Base-by-base conservation (phyloP, 192 early-diverging fungal genomes). In the Dissophora ornata region DNA sequence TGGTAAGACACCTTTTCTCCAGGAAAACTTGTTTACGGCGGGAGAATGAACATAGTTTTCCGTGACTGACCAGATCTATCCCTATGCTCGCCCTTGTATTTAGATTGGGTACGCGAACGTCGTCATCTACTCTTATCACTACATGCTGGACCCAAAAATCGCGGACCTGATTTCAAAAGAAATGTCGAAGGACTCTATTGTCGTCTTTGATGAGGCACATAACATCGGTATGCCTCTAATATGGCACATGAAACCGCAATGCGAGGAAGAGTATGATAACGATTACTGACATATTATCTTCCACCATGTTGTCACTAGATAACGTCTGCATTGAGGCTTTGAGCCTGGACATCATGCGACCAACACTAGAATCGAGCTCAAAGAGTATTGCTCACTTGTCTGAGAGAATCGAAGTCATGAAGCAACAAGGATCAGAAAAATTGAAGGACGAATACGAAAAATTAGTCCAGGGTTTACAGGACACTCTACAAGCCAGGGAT, bases 171-270 rank as follows among this genome's bases (percentile, higher is more conserved):
- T 99, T 30, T 98, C 96, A 5, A 95, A 92, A 80, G 97, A 98
- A 71, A 65, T 99, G 51, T 91, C 93, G 33, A 94, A 92, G 78
- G 94, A 98, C 49, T 90, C 91, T 36, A 98, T 99, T 51, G 92
- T 99, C n/a, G 92, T 99, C 0, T 99, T 99, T 84, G 98, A 99
- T 82, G 98, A 99, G 77, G 98, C 98, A 1, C 97, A 99, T 84
- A 98, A 99, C 71, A 98, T 99, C 61, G 97, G 93, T 94, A 80
- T 15, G 40, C 9, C 7, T 34, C n/a, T 84, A 97, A 99, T 82
- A 97, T 98, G 77, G 98, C 98, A 1, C 97, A 99, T 84, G 98
- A 99, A 71, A 98, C 98, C 61, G 97, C 92, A 93, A 80, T 15
- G 40, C 9, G n/a, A n/a, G n/a, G n/a, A n/a, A n/a, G n/a, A n/a